Conservation (phyloP, 352 stramenopile species). For the Phytopythium kandeliae region DNA sequence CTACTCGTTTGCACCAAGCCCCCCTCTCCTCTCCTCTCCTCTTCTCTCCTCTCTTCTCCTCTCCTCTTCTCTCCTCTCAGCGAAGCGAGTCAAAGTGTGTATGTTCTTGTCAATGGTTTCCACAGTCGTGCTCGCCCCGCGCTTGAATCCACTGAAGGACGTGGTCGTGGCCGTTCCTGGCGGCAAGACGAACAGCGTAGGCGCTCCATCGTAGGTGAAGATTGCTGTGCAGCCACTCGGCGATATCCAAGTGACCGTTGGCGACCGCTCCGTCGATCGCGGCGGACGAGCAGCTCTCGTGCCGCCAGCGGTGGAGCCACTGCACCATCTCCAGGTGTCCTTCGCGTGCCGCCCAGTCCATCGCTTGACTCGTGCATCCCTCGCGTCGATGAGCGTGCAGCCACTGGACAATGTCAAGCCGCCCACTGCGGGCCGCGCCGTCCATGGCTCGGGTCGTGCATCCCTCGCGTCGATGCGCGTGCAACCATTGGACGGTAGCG, state of each 20-base stretch:
- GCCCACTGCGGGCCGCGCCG: conserved; percentile 2
- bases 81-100: no score
- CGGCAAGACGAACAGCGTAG: background rate
- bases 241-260: background rate
- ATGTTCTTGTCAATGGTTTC: no score
- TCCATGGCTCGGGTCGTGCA: conserved; percentile 10
- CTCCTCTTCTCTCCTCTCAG: no score
- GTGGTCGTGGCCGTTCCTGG: background rate
- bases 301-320: conserved; percentile 2
- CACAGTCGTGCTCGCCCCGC: no score
- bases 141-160: background rate
- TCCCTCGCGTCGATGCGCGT: conserved; percentile 6
- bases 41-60: no score
- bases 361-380: conserved; percentile 7
- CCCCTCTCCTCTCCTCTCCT: no score
- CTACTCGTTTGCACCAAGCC: no score
- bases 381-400: conserved; percentile 1
- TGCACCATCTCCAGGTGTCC: conserved; percentile 8
- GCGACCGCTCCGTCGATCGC: conserved; percentile 5
- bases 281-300: background rate
- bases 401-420: conserved; percentile 5
- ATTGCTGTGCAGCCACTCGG: background rate
- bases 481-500: conserved; percentile 1
- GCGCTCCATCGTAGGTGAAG: background rate
- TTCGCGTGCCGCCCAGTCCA: conserved; percentile 7